A percentile compares a stretch with the other conserved stretches of the same genome.
Evolutionary conservation across 345 rosid species (phyloP).

Genomic region (Punica granatum): DNA sequence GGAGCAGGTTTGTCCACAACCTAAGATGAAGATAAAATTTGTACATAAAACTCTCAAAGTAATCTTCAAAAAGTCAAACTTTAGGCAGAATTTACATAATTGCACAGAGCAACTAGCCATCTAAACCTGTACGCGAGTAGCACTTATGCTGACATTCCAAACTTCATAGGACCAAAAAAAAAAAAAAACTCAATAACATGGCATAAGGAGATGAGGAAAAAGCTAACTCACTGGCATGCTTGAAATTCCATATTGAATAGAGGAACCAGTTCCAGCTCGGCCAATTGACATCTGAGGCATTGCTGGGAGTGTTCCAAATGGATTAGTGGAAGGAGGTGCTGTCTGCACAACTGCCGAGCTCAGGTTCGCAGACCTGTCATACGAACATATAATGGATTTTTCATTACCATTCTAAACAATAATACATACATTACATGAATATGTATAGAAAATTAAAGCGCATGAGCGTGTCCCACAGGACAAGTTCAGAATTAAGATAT

Average conservation of each 20-base stretch:
- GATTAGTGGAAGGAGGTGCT: slow-evolving; percentile 42
- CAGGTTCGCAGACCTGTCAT: slow-evolving; percentile 44
- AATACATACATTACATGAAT: background rate
- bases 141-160: background rate
- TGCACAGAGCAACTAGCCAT: background rate
- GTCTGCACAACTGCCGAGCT: slow-evolving; percentile 46
- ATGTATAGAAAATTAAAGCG: background rate
- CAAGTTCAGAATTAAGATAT: slow-evolving; percentile 26
- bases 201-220: background rate
- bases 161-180: background rate
- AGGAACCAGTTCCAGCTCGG: slow-evolving; percentile 62
- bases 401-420: slow-evolving; percentile 19
- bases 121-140: background rate
- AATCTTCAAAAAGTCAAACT: background rate
- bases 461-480: background rate
- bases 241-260: slow-evolving; percentile 87
- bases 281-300: slow-evolving; percentile 82
- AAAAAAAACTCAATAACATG: background rate
- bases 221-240: slow-evolving; percentile 65
- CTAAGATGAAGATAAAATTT: slow-evolving; percentile 22
- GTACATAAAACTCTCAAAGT: background rate
- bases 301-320: slow-evolving; percentile 89
- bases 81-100: background rate
- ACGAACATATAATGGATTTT: background rate
- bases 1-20: slow-evolving; percentile 76